Base-by-base conservation (phyloP, 2,329 filamentous ascomycete genomes). In the Fusarium sp. region DNA sequence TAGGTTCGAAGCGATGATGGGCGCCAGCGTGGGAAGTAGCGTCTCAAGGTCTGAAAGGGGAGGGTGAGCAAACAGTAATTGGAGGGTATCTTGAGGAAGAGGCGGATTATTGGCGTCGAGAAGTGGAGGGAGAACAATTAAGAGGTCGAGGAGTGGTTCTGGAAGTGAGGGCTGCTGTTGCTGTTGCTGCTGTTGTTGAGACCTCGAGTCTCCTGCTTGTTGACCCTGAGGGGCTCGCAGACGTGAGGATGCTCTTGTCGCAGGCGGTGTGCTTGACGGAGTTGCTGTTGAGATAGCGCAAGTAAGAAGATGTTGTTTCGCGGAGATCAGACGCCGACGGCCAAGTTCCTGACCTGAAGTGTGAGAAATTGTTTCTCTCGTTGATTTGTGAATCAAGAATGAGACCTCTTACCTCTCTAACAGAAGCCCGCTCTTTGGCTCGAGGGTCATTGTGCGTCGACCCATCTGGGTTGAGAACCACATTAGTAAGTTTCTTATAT, bases 391-490 rank as follows among this genome's bases (percentile, higher is more conserved):
- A 29, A 16, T 24, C 18, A 27, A 22, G 24, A n/a, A 34, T 10
- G 12, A 38, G n/a, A 5, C 34, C 43, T 70, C 78, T 41, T 71
- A 90, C 88, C 74, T 88, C 79, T 44, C 80, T 81, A 3, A 86
- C 82, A 4, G 80, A 80, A 60, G 84, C 82, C 24, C 85, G 82
- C 74, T 88, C 84, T 68, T 85, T 84, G 18, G 82, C 82, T 3
- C 80, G 79, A n/a, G 82, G 79, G 69, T 85, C 82, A n/a, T 82
- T 79, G 73, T 83, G 87, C 3, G 87, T 88, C 11, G 88, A 87
- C 4, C 86, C 88, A 77, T 90, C 86, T 0, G 84, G 78, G 68
- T 88, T 87, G 8, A 91, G 82, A 27, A 90, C 76, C 3, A 81
- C 81, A 2, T 82, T 84, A 9, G 85, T 86, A 47, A 91, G 80